Evolutionary conservation across 1,284 basidiomycete species (phyloP).

Genomic region (Neolentinus lepideus): DNA sequence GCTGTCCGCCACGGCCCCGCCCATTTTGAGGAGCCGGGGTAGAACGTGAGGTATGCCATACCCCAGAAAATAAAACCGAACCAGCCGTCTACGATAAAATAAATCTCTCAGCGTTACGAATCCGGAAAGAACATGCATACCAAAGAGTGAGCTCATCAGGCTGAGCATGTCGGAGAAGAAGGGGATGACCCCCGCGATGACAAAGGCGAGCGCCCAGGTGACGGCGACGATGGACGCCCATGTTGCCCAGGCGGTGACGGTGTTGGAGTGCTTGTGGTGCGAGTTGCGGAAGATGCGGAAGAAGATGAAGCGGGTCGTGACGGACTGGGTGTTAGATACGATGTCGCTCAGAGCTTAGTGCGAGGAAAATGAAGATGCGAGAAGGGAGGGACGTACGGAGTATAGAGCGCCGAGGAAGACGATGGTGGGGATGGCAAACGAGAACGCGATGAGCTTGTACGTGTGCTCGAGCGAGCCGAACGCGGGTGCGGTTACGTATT

Average conservation of each 20-base stretch:
- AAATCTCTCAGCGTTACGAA: background rate
- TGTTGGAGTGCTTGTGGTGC: slow-evolving; percentile 45
- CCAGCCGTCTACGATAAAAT: slow-evolving; percentile 23
- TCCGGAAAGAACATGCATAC: slow-evolving; percentile 12
- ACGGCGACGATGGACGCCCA: slow-evolving; percentile 50
- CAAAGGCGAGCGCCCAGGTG: slow-evolving; percentile 53
- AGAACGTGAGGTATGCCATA: slow-evolving; percentile 35
- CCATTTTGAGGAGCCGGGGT: slow-evolving; percentile 31
- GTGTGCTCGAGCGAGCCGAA: slow-evolving; percentile 34
- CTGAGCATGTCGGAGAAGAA: slow-evolving; percentile 42
- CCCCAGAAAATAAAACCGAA: slow-evolving; percentile 39
- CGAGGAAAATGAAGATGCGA: background rate
- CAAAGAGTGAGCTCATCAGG: slow-evolving; percentile 38
- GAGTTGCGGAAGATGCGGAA: slow-evolving; percentile 42
- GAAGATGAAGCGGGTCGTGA: slow-evolving; percentile 43
- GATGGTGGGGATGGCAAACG: slow-evolving; percentile 45
- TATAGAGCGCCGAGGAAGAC: slow-evolving; percentile 41
- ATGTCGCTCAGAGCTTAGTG: slow-evolving; percentile 1
- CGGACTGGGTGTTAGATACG: slow-evolving; percentile 24
- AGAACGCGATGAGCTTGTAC: slow-evolving; percentile 40
- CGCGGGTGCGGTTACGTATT: slow-evolving; percentile 44
- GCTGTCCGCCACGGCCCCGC: slow-evolving; percentile 21
- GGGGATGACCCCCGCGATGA: slow-evolving; percentile 47
- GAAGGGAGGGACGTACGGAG: slow-evolving; percentile 20
- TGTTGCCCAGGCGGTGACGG: slow-evolving; percentile 45